Base-by-base conservation (phyloP, 768 basidiomycete genomes). In the Leccinum disarticulatum region DNA sequence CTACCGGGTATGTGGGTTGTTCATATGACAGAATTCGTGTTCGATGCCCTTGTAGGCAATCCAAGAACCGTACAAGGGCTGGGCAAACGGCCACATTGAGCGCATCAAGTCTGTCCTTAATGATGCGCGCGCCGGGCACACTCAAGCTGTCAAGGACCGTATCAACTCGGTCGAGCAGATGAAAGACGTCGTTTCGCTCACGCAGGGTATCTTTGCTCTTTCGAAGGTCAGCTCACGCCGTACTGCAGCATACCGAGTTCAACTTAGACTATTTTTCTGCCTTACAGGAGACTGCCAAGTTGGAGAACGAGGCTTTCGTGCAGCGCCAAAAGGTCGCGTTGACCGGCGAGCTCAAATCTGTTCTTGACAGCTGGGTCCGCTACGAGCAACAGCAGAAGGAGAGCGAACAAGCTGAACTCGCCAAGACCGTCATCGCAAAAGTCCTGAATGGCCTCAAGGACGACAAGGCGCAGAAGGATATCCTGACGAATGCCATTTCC, bases 301-400 rank as follows among this genome's bases (percentile, higher is more conserved):
- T 97, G 68, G 97, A 99, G 78, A 81, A 87, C 60, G 87, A 91
- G 68, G 87, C 90, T 59, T 99, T 98, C 68, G 87, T 90, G 50
- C 91, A 93, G 72, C 84, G 86, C 68, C 97, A 99, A 80, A 90
- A 93, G 76, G 86, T 88, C 60, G 87, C 85, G 47, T 79, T 98
- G 70, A 87, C 95, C 31, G 64, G 90, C 48, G 97, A 99, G 79
- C 79, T 98, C 71, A 98, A 98, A 79, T 68, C 88, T 31, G 95
- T 98, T 43, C 86, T 99, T 58, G 97, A 98, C 81, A 92, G 91
- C 74, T 97, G 95, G 95, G 96, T 95, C 58, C 91, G 97, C 73
- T 95, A 87, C 77, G 96, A 98, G 81, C 95, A 97, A 73, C 93
- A 95, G 74, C 82, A 86, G 72, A 94, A 97, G 82, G 95, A 99